Conservation (phyloP, 164 flowering plant species). For the Dillenia turbinata region DNA sequence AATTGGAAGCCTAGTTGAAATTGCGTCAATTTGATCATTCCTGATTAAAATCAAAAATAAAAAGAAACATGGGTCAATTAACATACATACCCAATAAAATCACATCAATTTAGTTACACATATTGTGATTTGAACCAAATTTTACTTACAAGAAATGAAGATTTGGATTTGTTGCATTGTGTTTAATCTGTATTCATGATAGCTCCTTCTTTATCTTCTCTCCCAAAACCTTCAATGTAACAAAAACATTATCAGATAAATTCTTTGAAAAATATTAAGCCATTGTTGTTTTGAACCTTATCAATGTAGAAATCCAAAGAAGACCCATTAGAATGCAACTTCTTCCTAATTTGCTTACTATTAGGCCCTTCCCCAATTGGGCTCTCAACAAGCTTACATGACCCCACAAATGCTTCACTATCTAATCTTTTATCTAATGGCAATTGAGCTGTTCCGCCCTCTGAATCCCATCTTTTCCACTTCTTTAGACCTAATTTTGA, state of each 20-base stretch:
- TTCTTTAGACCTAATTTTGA: constrained; percentile 51
- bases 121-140: not conserved
- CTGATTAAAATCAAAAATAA: constrained; percentile 21
- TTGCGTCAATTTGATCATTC: constrained; percentile 73
- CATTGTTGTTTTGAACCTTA: constrained; percentile 37
- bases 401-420: constrained; percentile 18
- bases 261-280: not conserved
- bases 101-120: no score
- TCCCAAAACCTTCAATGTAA: constrained; percentile 55
- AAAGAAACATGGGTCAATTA: not conserved
- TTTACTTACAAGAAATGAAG: constrained; percentile 54
- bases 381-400: constrained; percentile 31
- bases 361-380: constrained; percentile 66
- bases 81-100: not conserved
- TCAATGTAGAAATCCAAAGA: constrained; percentile 82
- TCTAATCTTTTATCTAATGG: constrained; percentile 50
- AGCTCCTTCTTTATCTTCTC: constrained; percentile 80
- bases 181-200: constrained; percentile 58
- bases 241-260: not conserved
- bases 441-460: constrained; percentile 58
- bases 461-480: constrained; percentile 53
- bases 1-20: constrained; percentile 76
- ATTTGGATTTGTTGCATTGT: constrained; percentile 40
- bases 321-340: constrained; percentile 61
- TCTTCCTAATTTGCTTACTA: constrained; percentile 59